These are phyloP conservation scores for Endothia cerciana DNA, from an alignment of 2,329 filamentous ascomycete species.

Conservation along the genomic window DNA sequence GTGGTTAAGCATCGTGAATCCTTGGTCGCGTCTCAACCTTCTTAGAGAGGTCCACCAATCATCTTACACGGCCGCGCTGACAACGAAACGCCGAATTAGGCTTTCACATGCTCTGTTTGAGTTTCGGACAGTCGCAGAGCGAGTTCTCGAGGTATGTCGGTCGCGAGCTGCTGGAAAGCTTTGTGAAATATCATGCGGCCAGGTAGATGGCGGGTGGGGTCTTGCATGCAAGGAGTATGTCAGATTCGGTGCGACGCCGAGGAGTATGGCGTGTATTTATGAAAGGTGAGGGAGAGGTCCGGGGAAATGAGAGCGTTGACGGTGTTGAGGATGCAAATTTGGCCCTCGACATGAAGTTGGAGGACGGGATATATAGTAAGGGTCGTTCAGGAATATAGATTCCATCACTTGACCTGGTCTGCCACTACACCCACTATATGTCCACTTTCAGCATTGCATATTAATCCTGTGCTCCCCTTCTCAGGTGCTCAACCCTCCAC, in stretches of 20 bases:
- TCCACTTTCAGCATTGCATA: background rate
- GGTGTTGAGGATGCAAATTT: too few species aligned
- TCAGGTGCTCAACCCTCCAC: slow-evolving; percentile 39
- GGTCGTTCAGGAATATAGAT: background rate
- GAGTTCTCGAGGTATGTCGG: background rate
- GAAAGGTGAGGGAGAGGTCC: background rate
- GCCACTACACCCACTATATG: background rate
- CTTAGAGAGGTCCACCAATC: slow-evolving; percentile 27
- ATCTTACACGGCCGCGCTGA: slow-evolving; percentile 24
- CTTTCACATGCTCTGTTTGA: background rate
- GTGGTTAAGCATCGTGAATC: background rate
- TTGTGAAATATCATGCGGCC: background rate
- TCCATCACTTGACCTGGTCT: background rate
- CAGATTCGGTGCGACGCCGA: too few species aligned
- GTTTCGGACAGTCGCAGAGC: background rate
- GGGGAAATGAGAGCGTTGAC: too few species aligned
- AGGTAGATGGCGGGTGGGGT: too few species aligned
- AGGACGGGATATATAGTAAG: too few species aligned
- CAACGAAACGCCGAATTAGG: background rate
- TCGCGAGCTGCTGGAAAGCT: background rate
- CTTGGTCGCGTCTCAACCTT: slow-evolving; percentile 8
- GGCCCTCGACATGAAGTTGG: too few species aligned
- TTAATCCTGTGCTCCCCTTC: slow-evolving; percentile 28
- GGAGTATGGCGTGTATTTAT: background rate
- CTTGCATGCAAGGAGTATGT: too few species aligned